Conservation (phyloP, 2,329 filamentous ascomycete genomes). For the Diaporthe citriasiana region DNA sequence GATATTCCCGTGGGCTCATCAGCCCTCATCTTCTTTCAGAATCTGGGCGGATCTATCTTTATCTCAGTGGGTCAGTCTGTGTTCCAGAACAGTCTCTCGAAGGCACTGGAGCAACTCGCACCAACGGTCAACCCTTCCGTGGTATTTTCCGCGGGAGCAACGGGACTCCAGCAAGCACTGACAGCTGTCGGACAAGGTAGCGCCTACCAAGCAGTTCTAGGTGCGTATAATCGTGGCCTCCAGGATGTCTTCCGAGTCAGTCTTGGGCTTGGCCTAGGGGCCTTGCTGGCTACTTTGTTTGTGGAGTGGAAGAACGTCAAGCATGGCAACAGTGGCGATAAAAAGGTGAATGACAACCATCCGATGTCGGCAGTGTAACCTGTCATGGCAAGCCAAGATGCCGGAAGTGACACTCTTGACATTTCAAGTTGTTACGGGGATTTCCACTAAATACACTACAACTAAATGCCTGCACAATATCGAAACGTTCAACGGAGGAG, state of each 20-base stretch:
- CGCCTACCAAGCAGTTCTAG: background rate
- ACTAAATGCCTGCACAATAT: background rate
- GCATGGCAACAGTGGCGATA: background rate
- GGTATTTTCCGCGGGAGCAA: background rate
- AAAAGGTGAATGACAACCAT: constrained; percentile 13
- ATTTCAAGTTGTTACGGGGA: background rate
- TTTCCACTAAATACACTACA: too few species aligned
- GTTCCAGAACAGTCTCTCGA: constrained; percentile 1
- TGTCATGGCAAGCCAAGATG: background rate
- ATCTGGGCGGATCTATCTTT: constrained; percentile 73
- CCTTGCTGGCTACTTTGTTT: background rate
- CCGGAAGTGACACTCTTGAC: background rate
- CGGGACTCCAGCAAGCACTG: background rate
- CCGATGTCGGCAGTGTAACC: background rate
- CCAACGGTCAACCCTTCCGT: background rate
- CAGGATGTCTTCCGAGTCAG: constrained; percentile 1
- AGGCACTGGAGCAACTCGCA: background rate
- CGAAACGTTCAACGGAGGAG: background rate
- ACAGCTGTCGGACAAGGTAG: background rate
- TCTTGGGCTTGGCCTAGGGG: background rate
- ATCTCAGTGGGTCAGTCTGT: constrained; percentile 61
- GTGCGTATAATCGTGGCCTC: background rate
- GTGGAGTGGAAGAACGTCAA: constrained; percentile 15
- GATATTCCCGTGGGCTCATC: constrained; percentile 64
- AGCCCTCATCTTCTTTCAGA: constrained; percentile 70